These are phyloP conservation scores for Colletotrichum liaoningense DNA, from an alignment of 2,329 filamentous ascomycete genomes.

Conservation along the genomic window DNA sequence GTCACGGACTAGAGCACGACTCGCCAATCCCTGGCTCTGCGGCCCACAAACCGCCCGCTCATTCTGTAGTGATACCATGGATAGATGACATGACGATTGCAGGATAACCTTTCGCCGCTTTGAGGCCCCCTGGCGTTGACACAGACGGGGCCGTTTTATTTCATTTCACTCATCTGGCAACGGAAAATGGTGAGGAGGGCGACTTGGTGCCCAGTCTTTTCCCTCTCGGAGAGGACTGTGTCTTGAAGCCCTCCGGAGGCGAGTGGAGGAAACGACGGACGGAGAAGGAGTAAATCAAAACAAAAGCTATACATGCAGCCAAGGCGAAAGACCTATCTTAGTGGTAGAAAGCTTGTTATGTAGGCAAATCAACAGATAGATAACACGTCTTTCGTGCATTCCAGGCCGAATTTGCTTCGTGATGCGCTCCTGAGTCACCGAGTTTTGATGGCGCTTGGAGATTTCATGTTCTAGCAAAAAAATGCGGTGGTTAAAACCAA, in stretches of 20 bases:
- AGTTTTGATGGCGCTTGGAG: background rate
- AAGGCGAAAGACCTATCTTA: constrained; percentile 17
- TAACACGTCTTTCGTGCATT: background rate
- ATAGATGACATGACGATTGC: constrained; percentile 37
- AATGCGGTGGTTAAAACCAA: background rate
- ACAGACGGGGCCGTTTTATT: constrained; percentile 26
- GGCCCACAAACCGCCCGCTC: constrained; percentile 30
- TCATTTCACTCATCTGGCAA: constrained; percentile 33
- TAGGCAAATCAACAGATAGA: constrained; percentile 33
- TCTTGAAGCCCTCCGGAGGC: constrained; percentile 10
- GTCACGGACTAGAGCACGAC: constrained; percentile 34
- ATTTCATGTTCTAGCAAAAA: background rate
- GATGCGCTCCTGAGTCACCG: background rate
- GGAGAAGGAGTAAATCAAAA: constrained; percentile 15
- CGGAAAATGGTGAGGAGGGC: constrained; percentile 29
- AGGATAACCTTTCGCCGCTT: constrained; percentile 32
- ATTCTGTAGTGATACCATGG: constrained; percentile 37
- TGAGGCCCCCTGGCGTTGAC: constrained; percentile 26
- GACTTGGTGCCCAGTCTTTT: background rate
- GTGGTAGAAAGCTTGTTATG: constrained; percentile 32
- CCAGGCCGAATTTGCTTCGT: background rate
- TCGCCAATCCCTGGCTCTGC: constrained; percentile 35
- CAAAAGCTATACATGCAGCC: constrained; percentile 30
- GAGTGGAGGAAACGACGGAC: constrained; percentile 11
- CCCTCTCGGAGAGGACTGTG: background rate